Base-by-base conservation (phyloP, 1,284 basidiomycete genomes). In the Heterobasidion parviporum region DNA sequence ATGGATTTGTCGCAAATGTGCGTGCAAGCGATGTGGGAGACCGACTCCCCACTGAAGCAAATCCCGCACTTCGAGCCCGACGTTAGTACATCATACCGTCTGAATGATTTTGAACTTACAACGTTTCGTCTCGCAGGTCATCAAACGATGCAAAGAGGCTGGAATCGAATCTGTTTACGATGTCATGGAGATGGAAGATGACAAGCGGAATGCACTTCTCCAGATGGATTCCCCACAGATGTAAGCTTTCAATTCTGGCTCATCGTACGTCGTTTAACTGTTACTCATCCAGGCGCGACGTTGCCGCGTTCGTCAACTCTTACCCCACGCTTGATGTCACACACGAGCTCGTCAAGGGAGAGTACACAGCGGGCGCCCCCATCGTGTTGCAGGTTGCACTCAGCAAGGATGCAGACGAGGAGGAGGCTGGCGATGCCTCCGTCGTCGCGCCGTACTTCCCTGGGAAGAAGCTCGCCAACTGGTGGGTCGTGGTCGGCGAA, bases 1-100 rank as follows among this genome's bases (percentile, higher is more conserved):
- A 99, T 99, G 97, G 97, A 99, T 73, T 70, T 99, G 57, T 92
- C 89, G n/a, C 97, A 99, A 73, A 99, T 99, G 96, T 94, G 92
- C 69, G 94, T 98, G 2, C 97, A 99, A 71, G 95, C 92, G 0
- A 87, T 96, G 68, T 98, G 96, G 96, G 95, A 99, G 66, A 89
- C 87, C 35, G 97, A 98, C 70, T 93, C 89, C 49, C 92, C 94
- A 0, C 72, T 98, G 67, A 92, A 91, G 67, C 96, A 99, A 69
- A 89, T 99, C 50, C 97, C 97, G 9, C 93, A 97, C 72, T 99
- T 98, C 71, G 92, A 95, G 61, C 72, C 81, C 8, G 89, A 94
- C 50, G 90, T 92, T 65, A 60, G 76, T 64, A 14, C 52, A 34
- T 16, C 41, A n/a, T n/a, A n/a, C 6, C n/a, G 38, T 41, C 38